Percentiles rank a stretch among this genome's conserved stretches.
phyloP scores from a whole-genome alignment of 2,329 filamentous ascomycete species.

The Aspergillus fischeri region DNA sequence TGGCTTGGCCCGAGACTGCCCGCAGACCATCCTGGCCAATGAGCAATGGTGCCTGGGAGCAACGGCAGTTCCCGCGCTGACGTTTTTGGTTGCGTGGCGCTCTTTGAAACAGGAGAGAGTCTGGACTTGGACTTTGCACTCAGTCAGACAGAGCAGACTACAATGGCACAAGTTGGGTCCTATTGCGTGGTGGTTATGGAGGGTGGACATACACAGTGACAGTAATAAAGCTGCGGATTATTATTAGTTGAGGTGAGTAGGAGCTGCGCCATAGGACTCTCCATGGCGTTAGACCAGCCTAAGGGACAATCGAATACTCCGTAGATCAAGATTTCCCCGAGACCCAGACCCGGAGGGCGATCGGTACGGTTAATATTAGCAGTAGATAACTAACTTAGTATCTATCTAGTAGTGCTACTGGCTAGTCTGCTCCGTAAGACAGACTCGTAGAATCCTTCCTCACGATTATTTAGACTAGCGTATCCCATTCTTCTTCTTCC shows the following conservation, averaged over 20 bases:
- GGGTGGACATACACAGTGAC: no score
- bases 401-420: background rate
- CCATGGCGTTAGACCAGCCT: background rate
- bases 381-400: background rate
- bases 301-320: background rate
- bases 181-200: no score
- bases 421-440: background rate
- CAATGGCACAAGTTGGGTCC: no score
- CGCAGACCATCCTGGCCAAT: background rate
- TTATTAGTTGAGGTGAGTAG: background rate
- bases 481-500: constrained; percentile 9
- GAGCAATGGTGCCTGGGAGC: background rate
- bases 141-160: background rate
- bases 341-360: background rate
- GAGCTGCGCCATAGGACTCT: background rate
- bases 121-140: background rate
- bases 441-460: background rate
- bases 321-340: background rate
- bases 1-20: background rate
- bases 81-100: background rate
- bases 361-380: background rate
- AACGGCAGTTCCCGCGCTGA: background rate
- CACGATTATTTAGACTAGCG: background rate
- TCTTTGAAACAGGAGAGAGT: background rate
- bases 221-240: background rate